Evolutionary conservation across 2,329 filamentous ascomycete species (phyloP).

Genomic region (Ascochyta viciae-villosae): DNA sequence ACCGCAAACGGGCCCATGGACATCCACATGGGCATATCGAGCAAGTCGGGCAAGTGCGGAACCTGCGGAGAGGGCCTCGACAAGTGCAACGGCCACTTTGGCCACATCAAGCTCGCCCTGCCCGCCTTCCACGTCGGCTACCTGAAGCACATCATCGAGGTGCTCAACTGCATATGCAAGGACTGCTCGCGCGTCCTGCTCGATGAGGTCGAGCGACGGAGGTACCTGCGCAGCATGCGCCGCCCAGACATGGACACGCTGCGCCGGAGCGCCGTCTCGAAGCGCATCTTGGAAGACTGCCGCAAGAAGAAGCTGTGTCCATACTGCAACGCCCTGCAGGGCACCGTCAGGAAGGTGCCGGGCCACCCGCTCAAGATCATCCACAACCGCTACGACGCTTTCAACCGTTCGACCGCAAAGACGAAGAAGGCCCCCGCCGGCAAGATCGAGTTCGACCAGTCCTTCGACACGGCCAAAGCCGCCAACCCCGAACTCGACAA

Average conservation of each 20-base stretch:
- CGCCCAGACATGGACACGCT: slow-evolving; percentile 86
- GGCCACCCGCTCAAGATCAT: slow-evolving; percentile 84
- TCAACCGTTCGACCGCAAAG: slow-evolving; percentile 84
- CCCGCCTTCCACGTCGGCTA: slow-evolving; percentile 97
- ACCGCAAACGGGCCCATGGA: slow-evolving; percentile 88
- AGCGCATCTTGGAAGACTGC: slow-evolving; percentile 88
- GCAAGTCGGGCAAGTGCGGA: slow-evolving; percentile 77
- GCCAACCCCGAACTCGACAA: slow-evolving; percentile 85
- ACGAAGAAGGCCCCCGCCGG: slow-evolving; percentile 83
- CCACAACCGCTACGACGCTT: slow-evolving; percentile 90
- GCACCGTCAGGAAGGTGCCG: slow-evolving; percentile 88
- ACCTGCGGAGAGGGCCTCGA: slow-evolving; percentile 85
- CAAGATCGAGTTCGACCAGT: slow-evolving; percentile 85
- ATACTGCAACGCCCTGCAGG: slow-evolving; percentile 82
- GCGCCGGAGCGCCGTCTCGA: slow-evolving; percentile 80
- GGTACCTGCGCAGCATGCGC: slow-evolving; percentile 80
- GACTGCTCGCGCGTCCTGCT: slow-evolving; percentile 86
- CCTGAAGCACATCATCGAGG: slow-evolving; percentile 88
- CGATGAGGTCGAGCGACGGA: slow-evolving; percentile 77
- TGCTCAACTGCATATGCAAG: slow-evolving; percentile 95
- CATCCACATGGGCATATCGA: slow-evolving; percentile 85
- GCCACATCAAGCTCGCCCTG: slow-evolving; percentile 86
- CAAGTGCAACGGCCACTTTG: slow-evolving; percentile 93
- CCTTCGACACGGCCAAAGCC: slow-evolving; percentile 80
- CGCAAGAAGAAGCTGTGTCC: slow-evolving; percentile 84